A percentile compares a stretch with the other conserved stretches of the same genome.
These are phyloP conservation scores for Crotalaria pallida DNA, from an alignment of 306 rosid species.

Conservation along the genomic window DNA sequence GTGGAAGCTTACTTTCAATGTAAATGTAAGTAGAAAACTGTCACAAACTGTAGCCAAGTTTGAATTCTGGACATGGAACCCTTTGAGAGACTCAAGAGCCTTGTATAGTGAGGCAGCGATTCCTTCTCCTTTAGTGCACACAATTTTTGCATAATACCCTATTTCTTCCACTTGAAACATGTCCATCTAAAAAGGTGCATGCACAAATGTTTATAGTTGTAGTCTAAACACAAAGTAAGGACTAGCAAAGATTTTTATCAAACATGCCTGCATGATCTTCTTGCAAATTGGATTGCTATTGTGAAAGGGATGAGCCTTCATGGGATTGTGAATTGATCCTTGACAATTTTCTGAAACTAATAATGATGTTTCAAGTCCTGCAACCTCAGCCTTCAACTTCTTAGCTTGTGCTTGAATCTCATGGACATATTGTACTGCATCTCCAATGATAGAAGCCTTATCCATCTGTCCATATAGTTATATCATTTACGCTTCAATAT, in stretches of 20 bases:
- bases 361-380: constrained; percentile 67
- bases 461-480: constrained; percentile 58
- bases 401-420: constrained; percentile 68
- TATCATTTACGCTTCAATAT: neutral
- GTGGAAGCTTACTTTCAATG: constrained; percentile 45
- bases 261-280: constrained; percentile 60
- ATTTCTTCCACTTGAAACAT: constrained; percentile 84
- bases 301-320: constrained; percentile 24
- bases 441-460: constrained; percentile 92
- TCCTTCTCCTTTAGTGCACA: constrained; percentile 59
- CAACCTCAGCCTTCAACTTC: constrained; percentile 67
- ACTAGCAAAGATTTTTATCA: neutral
- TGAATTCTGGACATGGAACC: constrained; percentile 62
- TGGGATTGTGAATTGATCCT: constrained; percentile 29
- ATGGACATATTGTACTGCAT: constrained; percentile 69
- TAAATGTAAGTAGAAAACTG: constrained; percentile 53
- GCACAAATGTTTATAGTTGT: neutral
- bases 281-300: constrained; percentile 25
- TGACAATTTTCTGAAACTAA: constrained; percentile 32
- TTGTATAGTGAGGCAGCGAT: constrained; percentile 61
- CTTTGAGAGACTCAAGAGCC: constrained; percentile 70
- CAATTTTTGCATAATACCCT: constrained; percentile 64
- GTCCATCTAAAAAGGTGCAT: constrained; percentile 46
- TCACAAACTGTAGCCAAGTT: constrained; percentile 59
- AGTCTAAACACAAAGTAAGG: neutral